Conservation (phyloP, 139 green algal species). For the Edaphochlamys debaryana region DNA sequence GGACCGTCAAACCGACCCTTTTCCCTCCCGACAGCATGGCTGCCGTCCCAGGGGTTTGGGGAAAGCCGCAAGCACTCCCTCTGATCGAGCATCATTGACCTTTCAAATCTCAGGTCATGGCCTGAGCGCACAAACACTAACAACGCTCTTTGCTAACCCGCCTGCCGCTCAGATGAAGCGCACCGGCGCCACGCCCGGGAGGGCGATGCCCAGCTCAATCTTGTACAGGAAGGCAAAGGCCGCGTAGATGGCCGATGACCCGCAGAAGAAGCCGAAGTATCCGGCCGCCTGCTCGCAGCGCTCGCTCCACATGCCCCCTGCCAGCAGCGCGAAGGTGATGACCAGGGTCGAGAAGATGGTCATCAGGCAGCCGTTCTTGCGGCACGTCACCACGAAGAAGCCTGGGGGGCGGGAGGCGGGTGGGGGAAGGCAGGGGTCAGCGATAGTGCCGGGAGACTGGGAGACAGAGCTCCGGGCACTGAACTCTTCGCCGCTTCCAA, state of each 20-base stretch:
- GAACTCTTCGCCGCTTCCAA: not conserved
- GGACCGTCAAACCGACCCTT: too few species aligned
- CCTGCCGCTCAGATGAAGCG: too few species aligned
- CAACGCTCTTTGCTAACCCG: too few species aligned
- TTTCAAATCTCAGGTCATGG: too few species aligned
- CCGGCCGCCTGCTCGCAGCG: constrained; percentile 56
- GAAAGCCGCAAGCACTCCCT: too few species aligned
- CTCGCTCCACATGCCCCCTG: constrained; percentile 48
- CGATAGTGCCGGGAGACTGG: not conserved
- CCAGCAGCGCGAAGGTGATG: constrained; percentile 75
- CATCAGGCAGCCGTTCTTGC: constrained; percentile 62
- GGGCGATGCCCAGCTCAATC: constrained; percentile 28
- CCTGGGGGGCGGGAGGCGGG: too few species aligned
- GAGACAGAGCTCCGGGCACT: not conserved
- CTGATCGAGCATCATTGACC: too few species aligned
- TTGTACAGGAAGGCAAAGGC: constrained; percentile 70
- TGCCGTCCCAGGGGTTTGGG: too few species aligned
- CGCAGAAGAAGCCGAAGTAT: constrained; percentile 73
- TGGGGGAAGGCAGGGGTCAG: too few species aligned
- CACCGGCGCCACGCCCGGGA: constrained; percentile 50
- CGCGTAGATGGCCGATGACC: constrained; percentile 66
- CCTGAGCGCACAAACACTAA: too few species aligned
- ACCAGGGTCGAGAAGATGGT: constrained; percentile 62
- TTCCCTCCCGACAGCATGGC: too few species aligned
- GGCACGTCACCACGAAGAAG: constrained; percentile 65